These are phyloP conservation scores for Chalciporus chontae DNA, from an alignment of 768 basidiomycete genomes.

Conservation along the genomic window DNA sequence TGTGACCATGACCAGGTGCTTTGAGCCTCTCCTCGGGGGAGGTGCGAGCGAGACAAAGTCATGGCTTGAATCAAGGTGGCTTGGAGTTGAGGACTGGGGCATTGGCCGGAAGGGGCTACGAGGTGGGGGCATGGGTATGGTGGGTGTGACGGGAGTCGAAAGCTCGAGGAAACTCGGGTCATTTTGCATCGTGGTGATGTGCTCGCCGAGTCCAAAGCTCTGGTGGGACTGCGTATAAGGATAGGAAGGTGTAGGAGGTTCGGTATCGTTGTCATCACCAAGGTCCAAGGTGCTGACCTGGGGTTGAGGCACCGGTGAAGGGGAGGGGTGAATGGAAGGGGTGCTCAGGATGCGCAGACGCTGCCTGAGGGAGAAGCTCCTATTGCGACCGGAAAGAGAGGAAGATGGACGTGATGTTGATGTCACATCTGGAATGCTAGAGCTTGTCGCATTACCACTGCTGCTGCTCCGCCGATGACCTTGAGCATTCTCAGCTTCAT, in stretches of 20 bases:
- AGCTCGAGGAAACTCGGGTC: conserved; percentile 63
- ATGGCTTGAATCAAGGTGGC: conserved; percentile 24
- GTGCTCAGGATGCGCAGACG: conserved; percentile 68
- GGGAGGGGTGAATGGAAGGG: conserved; percentile 37
- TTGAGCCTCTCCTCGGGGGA: conserved; percentile 60
- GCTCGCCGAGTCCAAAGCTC: conserved; percentile 48
- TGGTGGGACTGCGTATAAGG: conserved; percentile 10
- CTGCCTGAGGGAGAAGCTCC: conserved; percentile 48
- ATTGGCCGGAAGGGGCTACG: conserved; percentile 23
- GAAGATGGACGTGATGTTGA: conserved; percentile 40
- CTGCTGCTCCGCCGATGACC: conserved; percentile 35
- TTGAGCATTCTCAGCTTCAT: conserved; percentile 39
- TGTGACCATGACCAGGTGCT: conserved; percentile 33
- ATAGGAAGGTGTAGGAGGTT: conserved; percentile 25
- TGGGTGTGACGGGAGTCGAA: conserved; percentile 41
- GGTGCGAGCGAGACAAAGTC: conserved; percentile 55
- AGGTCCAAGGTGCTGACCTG: conserved; percentile 27
- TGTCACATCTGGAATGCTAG: conserved; percentile 26
- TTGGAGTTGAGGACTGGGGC: conserved; percentile 15
- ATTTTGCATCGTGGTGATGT: conserved; percentile 48
- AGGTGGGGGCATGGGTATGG: conserved; percentile 16
- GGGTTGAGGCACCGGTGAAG: conserved; percentile 16
- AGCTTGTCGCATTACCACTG: conserved; percentile 24
- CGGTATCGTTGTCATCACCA: conserved; percentile 25
- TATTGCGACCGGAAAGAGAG: conserved; percentile 34